These are phyloP conservation scores for Asclepias syriaca DNA, from an alignment of 257 asterid genomes.

Conservation along the genomic window DNA sequence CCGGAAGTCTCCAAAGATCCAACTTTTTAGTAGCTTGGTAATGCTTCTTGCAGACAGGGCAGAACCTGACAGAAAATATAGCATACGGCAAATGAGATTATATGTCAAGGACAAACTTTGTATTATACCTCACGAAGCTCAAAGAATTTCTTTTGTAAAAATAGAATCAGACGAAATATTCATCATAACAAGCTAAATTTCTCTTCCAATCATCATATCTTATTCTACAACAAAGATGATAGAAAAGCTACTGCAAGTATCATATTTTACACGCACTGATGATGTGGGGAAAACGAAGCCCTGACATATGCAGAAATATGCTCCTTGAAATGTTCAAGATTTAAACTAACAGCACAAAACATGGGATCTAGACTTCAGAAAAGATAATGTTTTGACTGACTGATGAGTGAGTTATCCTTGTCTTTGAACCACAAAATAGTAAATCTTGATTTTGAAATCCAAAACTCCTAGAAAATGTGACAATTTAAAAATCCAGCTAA, in stretches of 20 bases:
- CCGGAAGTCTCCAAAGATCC: slow-evolving; percentile 93
- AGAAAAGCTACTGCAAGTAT: neutral
- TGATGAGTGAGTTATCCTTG: neutral
- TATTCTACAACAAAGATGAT: neutral
- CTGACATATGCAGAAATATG: neutral
- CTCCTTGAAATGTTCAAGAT: neutral
- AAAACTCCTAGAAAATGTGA: neutral
- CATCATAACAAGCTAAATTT: neutral
- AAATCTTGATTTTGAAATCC: neutral
- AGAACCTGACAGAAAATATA: slow-evolving; percentile 44
- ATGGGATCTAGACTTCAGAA: neutral
- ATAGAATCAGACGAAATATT: neutral
- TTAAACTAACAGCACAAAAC: neutral
- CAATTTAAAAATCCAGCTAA: neutral
- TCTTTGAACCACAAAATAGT: neutral
- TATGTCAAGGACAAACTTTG: slow-evolving; percentile 1
- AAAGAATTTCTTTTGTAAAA: neutral
- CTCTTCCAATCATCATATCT: neutral
- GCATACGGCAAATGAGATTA: neutral
- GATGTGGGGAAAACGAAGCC: neutral
- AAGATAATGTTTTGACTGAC: neutral
- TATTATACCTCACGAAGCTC: neutral
- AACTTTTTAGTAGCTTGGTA: slow-evolving; percentile 88
- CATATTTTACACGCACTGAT: neutral
- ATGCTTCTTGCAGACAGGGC: slow-evolving; percentile 81